These are phyloP conservation scores for Calonectria pseudoturangicola DNA, from an alignment of 2,329 filamentous ascomycete species.

Conservation along the genomic window DNA sequence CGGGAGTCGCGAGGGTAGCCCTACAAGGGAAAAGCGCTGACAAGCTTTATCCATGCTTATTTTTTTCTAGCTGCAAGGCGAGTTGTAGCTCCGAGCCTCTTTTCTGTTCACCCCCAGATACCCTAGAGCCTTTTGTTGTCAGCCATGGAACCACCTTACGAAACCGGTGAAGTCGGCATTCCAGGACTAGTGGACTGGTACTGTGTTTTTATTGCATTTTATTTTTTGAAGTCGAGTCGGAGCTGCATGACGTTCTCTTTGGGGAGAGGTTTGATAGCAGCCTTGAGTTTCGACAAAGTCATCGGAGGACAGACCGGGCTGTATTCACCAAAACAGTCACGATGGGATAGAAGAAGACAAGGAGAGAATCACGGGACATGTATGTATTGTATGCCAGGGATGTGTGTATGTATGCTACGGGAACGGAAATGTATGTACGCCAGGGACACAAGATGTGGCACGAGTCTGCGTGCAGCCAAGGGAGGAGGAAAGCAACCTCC, in stretches of 20 bases:
- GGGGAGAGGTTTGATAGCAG: neutral
- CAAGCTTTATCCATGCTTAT: neutral
- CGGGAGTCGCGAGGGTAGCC: constrained; percentile 59
- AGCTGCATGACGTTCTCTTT: neutral
- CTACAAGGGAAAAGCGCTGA: constrained; percentile 29
- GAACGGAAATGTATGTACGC: constrained; percentile 27
- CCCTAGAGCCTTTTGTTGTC: neutral
- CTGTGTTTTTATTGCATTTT: constrained; percentile 9
- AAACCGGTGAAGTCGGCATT: neutral
- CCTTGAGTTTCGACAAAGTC: neutral
- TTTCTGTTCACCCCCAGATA: constrained; percentile 20
- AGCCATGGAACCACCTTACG: neutral
- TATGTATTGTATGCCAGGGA: constrained; percentile 32
- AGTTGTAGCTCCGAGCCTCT: constrained; percentile 6
- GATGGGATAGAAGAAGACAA: neutral
- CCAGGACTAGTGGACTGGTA: neutral
- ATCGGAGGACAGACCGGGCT: neutral
- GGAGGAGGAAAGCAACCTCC: neutral
- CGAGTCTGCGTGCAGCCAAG: constrained; percentile 13
- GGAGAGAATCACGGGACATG: constrained; percentile 19
- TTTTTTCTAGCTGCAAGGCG: constrained; percentile 17
- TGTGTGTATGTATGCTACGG: constrained; percentile 33
- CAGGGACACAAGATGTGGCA: constrained; percentile 12
- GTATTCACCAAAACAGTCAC: neutral
- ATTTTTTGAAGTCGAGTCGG: neutral